Percentiles rank a stretch among this genome's conserved stretches.
Evolutionary conservation across 257 asterid genomes (phyloP).

Genomic region (Fraxinus americana): DNA sequence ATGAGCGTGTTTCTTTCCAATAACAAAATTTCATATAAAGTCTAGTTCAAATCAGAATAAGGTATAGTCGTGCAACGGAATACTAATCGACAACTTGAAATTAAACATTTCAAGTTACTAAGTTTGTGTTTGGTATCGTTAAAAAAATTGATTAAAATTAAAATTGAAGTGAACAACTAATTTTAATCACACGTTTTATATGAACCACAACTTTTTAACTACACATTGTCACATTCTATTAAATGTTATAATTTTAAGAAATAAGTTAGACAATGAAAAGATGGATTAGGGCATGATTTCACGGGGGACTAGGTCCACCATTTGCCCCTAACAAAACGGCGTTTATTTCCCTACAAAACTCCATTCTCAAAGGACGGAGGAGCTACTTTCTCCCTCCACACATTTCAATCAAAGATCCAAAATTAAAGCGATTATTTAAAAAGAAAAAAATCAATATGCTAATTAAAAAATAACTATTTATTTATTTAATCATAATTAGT

Average conservation of each 20-base stretch:
- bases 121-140: too few species aligned
- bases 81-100: background rate
- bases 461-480: background rate
- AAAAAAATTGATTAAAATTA: too few species aligned
- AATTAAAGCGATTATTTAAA: conserved; percentile 25
- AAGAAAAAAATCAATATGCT: background rate
- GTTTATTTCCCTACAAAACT: conserved; percentile 41
- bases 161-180: too few species aligned
- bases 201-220: too few species aligned
- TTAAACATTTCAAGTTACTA: too few species aligned
- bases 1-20: background rate
- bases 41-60: background rate
- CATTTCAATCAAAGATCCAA: conserved; percentile 44
- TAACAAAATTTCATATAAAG: background rate
- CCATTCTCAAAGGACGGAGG: conserved; percentile 36
- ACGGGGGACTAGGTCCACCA: conserved; percentile 39
- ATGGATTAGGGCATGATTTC: background rate
- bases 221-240: too few species aligned
- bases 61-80: background rate
- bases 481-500: background rate
- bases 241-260: too few species aligned
- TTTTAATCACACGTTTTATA: too few species aligned
- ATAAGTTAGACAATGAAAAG: background rate
- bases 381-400: conserved; percentile 21
- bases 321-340: conserved; percentile 58